Percentiles rank a stretch among this genome's conserved stretches.
Evolutionary conservation across 2,329 filamentous ascomycete genomes (phyloP).

Genomic region (Mollisia scopiformis): DNA sequence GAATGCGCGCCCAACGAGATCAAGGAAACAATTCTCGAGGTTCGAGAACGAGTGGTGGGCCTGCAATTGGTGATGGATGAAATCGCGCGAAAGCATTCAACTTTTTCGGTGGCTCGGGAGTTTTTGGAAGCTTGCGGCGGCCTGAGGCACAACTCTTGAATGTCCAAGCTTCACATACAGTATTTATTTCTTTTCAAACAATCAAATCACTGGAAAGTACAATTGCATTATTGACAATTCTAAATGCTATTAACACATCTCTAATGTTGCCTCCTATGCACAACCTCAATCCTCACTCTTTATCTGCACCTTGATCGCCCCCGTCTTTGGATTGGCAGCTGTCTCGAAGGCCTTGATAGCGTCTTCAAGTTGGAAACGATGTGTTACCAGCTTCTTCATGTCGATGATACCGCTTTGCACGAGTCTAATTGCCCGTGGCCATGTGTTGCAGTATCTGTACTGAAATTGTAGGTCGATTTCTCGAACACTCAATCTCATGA

Average conservation of each 20-base stretch:
- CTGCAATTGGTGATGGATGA: conserved; percentile 32
- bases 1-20: not conserved
- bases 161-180: not conserved
- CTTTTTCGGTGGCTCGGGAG: conserved; percentile 7
- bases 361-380: conserved; percentile 84
- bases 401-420: conserved; percentile 84
- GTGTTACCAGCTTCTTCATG: conserved; percentile 81
- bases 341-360: conserved; percentile 89
- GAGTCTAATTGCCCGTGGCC: conserved; percentile 89
- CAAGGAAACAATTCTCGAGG: conserved; percentile 5
- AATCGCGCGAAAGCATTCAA: conserved; percentile 22
- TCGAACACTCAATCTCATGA: conserved; percentile 87
- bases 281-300: conserved; percentile 56
- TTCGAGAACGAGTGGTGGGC: conserved; percentile 15
- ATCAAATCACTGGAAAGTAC: not conserved
- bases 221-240: conserved; percentile 8
- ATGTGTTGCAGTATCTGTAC: conserved; percentile 95
- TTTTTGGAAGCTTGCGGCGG: not conserved
- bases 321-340: conserved; percentile 83
- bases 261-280: conserved; percentile 2
- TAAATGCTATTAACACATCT: conserved; percentile 18
- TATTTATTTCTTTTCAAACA: not conserved
- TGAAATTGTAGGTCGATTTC: conserved; percentile 97
- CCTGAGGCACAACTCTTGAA: not conserved
- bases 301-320: conserved; percentile 98